Conservation (phyloP, 2,329 filamentous ascomycete genomes). For the Ascochyta lentis region DNA sequence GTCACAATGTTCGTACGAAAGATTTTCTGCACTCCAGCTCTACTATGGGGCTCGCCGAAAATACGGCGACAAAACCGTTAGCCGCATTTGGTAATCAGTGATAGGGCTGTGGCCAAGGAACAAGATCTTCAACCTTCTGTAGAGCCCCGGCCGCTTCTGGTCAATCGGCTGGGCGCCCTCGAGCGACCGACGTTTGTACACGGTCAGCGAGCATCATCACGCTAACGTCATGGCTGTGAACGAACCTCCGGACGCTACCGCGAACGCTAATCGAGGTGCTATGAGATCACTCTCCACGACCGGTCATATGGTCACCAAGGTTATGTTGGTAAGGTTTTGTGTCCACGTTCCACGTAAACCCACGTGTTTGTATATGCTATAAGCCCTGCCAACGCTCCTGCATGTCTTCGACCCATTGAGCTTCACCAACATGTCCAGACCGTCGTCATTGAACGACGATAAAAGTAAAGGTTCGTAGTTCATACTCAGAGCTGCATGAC, state of each 20-base stretch:
- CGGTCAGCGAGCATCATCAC: background rate
- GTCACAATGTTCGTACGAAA: background rate
- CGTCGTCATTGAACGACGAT: slow-evolving; percentile 15
- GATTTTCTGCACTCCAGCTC: background rate
- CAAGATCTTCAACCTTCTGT: background rate
- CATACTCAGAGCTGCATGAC: background rate
- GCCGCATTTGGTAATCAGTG: slow-evolving; percentile 1
- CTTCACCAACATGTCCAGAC: slow-evolving; percentile 17
- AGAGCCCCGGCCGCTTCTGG: background rate
- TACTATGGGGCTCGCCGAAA: background rate
- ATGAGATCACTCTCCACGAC: slow-evolving; percentile 10
- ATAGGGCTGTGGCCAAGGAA: slow-evolving; percentile 1
- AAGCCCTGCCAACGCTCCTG: background rate
- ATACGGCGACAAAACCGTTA: background rate
- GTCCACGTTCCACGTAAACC: background rate
- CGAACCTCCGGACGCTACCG: background rate
- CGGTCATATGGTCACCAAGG: slow-evolving; percentile 3
- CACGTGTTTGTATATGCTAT: background rate
- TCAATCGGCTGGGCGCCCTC: background rate
- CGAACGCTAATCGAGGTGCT: background rate
- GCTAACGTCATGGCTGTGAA: slow-evolving; percentile 9
- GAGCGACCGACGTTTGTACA: background rate
- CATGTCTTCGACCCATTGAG: background rate
- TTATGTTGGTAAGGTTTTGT: background rate
- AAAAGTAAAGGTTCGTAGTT: slow-evolving; percentile 20